Base-by-base conservation (phyloP, 805 yeast genomes). In the Yamadazyma takamatsuzukensis region DNA sequence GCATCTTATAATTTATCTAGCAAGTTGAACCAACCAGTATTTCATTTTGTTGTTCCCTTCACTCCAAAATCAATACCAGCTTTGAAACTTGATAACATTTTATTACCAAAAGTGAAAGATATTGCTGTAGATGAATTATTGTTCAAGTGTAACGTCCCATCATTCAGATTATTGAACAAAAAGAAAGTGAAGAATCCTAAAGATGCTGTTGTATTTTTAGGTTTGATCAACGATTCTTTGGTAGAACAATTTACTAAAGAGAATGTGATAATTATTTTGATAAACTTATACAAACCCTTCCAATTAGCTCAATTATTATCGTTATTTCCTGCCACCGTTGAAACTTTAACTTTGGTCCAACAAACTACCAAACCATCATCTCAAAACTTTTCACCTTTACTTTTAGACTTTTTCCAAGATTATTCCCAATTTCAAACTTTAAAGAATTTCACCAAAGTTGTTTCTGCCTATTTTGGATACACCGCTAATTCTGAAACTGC, bases 241-340 rank as follows among this genome's bases (percentile, higher is more conserved):
- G 47, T 69, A 4, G 42, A 55, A 8, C 65, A 69, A n/a, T 58
- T 62, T 17, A 47, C 54, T 15, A 47, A 56, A 21, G 56, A 63
- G 21, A 51, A 57, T 26, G 63, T 67, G 13, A 73, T 78, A 25
- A 52, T 83, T 19, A 57, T 83, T 27, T 60, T 75, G 6, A 65
- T 85, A 28, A 75, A 81, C 25, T 74, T 75, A 19, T 83, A 82
- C 64, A 75, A 86, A 49, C 95, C 96, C 3, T 83, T 88, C 64
- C 61, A 70, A 38, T 64, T 79, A 30, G 53, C 63, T n/a, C 54
- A 64, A 11, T 61, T 86, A 18, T 60, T 76, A 30, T 44, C 61
- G 1, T 48, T 61, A 2, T 54, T 83, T 25, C 89, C 90, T 17
- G 40, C 68, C 2, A 55, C 77, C 6, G 74, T 76, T 33, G 65